Base-by-base conservation (phyloP, 2,329 filamentous ascomycete species). In the Aureobasidium pullulans region DNA sequence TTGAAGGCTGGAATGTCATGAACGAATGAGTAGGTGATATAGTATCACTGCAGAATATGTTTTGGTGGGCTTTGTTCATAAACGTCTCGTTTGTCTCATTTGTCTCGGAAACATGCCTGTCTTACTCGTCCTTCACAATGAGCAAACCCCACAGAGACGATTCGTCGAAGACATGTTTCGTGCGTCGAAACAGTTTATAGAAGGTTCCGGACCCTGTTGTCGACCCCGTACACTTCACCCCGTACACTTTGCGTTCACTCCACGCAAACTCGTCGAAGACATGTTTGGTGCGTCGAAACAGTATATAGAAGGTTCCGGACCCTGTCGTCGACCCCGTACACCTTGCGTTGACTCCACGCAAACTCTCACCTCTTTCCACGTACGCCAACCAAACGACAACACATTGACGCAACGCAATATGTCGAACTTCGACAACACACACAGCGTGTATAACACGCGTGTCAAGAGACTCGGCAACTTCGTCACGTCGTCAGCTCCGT, bases 1-100 rank as follows among this genome's bases (percentile, higher is more conserved):
- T 81, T 19, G 65, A 68, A 48, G 71, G 81, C 2, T 84, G 81
- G 81, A 67, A 76, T 47, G 63, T 68, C 0, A 48, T 57, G 42
- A 57, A 57, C 32, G 16, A 9, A 6, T 57, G 29, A 57, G 15
- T 15, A 28, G 9, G 6, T 9, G 2, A 34, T 8, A 62, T 79
- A 60, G 67, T 57, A 15, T 43, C 13, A 7, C 46, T 57, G 13
- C 9, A 47, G 13, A 19, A 6, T 11, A 3, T 50, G 6, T 4
- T 4, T 10, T 50, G 5, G 39, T 42, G n/a, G n/a, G 39, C 6
- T 16, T 15, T 42, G 11, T 15, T 42, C 15, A 7, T 9, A 42
- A 15, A 15, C n/a, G 32, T n/a, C 31, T 48, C 23, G 34, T 48
- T 28, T 54, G 31, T 43, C 37, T 43, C 39, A 8, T 44, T 13